phyloP scores from a whole-genome alignment of 805 yeast genomes.

The Metschnikowia anglica region DNA sequence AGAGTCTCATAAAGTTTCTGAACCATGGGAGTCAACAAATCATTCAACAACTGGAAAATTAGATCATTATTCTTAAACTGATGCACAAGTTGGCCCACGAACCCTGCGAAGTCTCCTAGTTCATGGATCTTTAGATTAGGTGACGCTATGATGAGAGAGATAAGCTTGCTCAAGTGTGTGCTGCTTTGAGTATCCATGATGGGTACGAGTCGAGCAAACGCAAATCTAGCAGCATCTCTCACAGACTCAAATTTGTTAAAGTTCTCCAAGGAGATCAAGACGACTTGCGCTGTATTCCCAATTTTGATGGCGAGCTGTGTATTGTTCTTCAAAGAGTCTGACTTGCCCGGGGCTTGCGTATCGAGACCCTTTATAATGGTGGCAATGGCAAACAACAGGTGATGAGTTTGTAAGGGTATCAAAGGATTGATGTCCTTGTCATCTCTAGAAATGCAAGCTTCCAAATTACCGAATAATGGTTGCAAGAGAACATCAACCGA shows the following conservation, averaged over 20 bases:
- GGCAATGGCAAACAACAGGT: conserved; percentile 83
- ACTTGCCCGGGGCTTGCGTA: conserved; percentile 39
- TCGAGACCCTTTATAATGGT: conserved; percentile 87
- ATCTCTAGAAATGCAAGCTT: conserved; percentile 51
- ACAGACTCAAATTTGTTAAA: conserved; percentile 64
- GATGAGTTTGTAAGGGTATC: conserved; percentile 74
- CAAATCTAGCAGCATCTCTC: conserved; percentile 82
- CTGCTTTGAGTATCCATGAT: conserved; percentile 52
- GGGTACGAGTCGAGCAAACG: conserved; percentile 84
- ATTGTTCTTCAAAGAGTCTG: conserved; percentile 21
- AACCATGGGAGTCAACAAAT: conserved; percentile 71
- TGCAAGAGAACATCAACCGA: conserved; percentile 66
- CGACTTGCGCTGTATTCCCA: conserved; percentile 74
- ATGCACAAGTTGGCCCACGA: conserved; percentile 86
- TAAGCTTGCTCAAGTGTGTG: conserved; percentile 61
- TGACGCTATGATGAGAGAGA: conserved; percentile 55
- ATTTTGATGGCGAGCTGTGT: conserved; percentile 45
- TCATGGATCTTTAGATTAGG: conserved; percentile 62
- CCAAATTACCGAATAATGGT: conserved; percentile 73
- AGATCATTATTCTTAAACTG: conserved; percentile 63
- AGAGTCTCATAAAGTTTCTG: conserved; percentile 58
- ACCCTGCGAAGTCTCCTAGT: conserved; percentile 76
- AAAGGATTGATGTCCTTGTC: conserved; percentile 40
- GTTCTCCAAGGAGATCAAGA: conserved; percentile 76
- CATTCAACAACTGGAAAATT: conserved; percentile 71